These are phyloP conservation scores for Exophiala calicioides DNA, from an alignment of 2,329 filamentous ascomycete genomes.

Conservation along the genomic window DNA sequence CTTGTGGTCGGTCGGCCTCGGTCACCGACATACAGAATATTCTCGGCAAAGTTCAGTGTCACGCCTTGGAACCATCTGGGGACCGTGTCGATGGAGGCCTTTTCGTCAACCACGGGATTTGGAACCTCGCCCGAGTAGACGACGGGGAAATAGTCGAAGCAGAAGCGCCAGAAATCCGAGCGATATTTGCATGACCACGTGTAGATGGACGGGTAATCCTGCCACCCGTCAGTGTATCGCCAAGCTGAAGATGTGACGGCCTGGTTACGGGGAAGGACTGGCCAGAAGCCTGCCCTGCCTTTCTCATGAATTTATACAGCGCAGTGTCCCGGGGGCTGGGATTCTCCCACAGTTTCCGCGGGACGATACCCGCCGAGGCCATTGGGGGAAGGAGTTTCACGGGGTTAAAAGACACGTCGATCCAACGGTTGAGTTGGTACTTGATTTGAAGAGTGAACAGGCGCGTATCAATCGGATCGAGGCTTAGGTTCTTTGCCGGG, in stretches of 20 bases:
- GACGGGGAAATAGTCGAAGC: slow-evolving; percentile 61
- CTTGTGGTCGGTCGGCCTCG: slow-evolving; percentile 45
- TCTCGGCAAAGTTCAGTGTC: slow-evolving; percentile 75
- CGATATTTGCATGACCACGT: slow-evolving; percentile 66
- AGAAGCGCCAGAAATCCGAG: slow-evolving; percentile 64
- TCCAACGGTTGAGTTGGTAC: too few relatives aligned
- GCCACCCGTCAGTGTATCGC: background rate
- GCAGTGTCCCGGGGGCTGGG: slow-evolving; percentile 61
- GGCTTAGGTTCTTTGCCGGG: too few relatives aligned
- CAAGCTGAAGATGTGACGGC: background rate
- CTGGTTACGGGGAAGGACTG: slow-evolving; percentile 10
- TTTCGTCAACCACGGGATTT: slow-evolving; percentile 66
- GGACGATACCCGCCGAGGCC: slow-evolving; percentile 15
- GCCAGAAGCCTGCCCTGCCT: slow-evolving; percentile 12
- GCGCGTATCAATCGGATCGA: too few relatives aligned
- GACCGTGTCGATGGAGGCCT: slow-evolving; percentile 66
- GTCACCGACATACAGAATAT: slow-evolving; percentile 62
- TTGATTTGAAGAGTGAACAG: too few relatives aligned
- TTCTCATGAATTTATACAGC: slow-evolving; percentile 62
- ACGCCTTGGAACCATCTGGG: slow-evolving; percentile 78
- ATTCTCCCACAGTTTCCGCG: slow-evolving; percentile 61
- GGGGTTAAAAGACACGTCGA: too few relatives aligned
- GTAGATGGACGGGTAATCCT: slow-evolving; percentile 71
- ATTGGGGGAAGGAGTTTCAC: too few relatives aligned
- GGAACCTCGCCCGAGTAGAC: slow-evolving; percentile 60